These are phyloP conservation scores for Lasiodiplodia hormozganensis DNA, from an alignment of 2,329 filamentous ascomycete genomes.

Conservation along the genomic window DNA sequence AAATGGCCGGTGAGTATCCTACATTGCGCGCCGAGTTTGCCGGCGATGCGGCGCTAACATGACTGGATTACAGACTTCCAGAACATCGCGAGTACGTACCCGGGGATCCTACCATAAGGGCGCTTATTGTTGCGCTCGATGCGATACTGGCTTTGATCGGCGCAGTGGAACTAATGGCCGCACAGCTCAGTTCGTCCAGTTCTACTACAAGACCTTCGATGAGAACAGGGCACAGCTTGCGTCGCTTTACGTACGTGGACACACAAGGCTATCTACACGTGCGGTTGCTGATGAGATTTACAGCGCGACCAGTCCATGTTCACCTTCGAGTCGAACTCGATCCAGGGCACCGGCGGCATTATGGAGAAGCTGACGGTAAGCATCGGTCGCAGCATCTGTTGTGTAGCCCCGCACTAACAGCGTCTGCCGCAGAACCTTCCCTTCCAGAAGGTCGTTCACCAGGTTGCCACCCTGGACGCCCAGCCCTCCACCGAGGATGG, in stretches of 20 bases:
- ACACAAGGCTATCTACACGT: not conserved
- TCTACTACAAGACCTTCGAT: slow-evolving; percentile 93
- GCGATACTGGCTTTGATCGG: not conserved
- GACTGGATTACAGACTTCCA: slow-evolving; percentile 44
- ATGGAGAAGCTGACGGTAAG: slow-evolving; percentile 81
- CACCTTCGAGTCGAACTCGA: slow-evolving; percentile 80
- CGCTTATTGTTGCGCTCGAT: not conserved
- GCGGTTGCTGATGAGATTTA: slow-evolving; percentile 5
- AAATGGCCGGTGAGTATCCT: slow-evolving; percentile 27
- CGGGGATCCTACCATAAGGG: slow-evolving; percentile 1
- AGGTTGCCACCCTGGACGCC: slow-evolving; percentile 78
- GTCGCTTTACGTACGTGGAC: slow-evolving; percentile 77
- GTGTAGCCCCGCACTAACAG: slow-evolving; percentile 10
- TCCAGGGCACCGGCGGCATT: slow-evolving; percentile 71
- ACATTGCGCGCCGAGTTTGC: slow-evolving; percentile 5
- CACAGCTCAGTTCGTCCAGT: slow-evolving; percentile 74
- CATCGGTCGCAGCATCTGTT: slow-evolving; percentile 29
- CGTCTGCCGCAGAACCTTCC: slow-evolving; percentile 69
- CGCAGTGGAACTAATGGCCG: slow-evolving; percentile 7
- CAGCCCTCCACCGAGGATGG: slow-evolving; percentile 75
- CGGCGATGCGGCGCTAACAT: slow-evolving; percentile 13
- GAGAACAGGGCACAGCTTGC: slow-evolving; percentile 68
- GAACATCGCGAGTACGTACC: slow-evolving; percentile 51
- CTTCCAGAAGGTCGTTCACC: slow-evolving; percentile 82
- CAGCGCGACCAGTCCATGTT: slow-evolving; percentile 87